A percentile compares a stretch with the other conserved stretches of the same genome.
Conservation (phyloP, 2,329 filamentous ascomycete genomes). For the Tolypocladium amazonense region DNA sequence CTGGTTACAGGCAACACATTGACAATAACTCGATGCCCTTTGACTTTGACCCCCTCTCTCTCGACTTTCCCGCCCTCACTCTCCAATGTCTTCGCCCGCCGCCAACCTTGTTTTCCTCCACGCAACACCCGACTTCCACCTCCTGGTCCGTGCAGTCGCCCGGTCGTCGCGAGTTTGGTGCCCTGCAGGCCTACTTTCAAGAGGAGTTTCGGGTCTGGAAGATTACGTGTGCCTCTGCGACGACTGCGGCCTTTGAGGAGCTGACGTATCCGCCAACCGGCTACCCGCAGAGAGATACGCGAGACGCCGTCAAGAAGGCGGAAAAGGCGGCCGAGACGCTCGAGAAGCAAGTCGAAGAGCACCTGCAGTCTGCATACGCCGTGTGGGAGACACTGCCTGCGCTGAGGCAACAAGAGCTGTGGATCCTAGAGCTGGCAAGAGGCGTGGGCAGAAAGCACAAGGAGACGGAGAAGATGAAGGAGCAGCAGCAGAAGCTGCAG, state of each 20-base stretch:
- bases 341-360: constrained; percentile 59
- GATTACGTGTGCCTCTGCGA: constrained; percentile 37
- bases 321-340: constrained; percentile 46
- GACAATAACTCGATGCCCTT: constrained; percentile 48
- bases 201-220: constrained; percentile 60
- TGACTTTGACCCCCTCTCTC: constrained; percentile 74
- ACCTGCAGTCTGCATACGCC: constrained; percentile 65
- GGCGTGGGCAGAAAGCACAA: constrained; percentile 46
- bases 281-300: constrained; percentile 28
- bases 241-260: constrained; percentile 39
- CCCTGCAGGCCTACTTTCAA: constrained; percentile 55
- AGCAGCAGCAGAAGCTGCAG: constrained; percentile 36
- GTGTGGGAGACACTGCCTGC: constrained; percentile 61
- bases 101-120: constrained; percentile 71
- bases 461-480: constrained; percentile 39
- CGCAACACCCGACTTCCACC: constrained; percentile 63
- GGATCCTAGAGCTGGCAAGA: constrained; percentile 52
- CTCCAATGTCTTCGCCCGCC: constrained; percentile 73
- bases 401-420: constrained; percentile 47
- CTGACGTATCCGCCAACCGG: constrained; percentile 34
- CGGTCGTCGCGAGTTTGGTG: constrained; percentile 60
- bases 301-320: constrained; percentile 35
- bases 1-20: constrained; percentile 36
- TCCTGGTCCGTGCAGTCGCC: constrained; percentile 79
- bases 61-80: constrained; percentile 78